phyloP scores from a whole-genome alignment of 768 basidiomycete species.

The Sistotremastrum suecicum region DNA sequence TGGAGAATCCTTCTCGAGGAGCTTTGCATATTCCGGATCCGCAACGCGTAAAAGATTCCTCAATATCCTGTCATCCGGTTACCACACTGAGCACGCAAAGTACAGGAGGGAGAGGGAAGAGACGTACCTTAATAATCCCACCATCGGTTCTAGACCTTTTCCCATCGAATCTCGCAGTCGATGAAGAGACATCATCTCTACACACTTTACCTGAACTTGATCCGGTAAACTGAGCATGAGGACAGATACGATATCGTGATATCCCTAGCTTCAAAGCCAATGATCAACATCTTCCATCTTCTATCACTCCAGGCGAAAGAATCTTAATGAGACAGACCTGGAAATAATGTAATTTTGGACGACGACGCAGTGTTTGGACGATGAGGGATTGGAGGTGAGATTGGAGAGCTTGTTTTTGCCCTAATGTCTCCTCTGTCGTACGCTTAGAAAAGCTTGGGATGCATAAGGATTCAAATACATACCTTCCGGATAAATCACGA shows the following conservation, averaged over 20 bases:
- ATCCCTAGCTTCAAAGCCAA: slow-evolving; percentile 40
- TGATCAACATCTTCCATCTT: too few relatives aligned
- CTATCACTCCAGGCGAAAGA: not conserved
- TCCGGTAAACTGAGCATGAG: slow-evolving; percentile 59
- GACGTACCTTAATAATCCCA: slow-evolving; percentile 58
- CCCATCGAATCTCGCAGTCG: slow-evolving; percentile 86
- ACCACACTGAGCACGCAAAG: slow-evolving; percentile 11
- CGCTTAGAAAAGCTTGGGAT: not conserved
- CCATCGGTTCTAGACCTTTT: slow-evolving; percentile 63
- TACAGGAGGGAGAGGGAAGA: not conserved
- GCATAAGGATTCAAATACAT: slow-evolving; percentile 12
- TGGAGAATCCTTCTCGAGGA: slow-evolving; percentile 61
- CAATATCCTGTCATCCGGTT: slow-evolving; percentile 37
- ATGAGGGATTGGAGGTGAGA: slow-evolving; percentile 55
- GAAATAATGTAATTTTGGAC: slow-evolving; percentile 69
- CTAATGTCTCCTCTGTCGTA: slow-evolving; percentile 8
- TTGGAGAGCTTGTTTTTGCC: slow-evolving; percentile 46
- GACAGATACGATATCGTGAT: slow-evolving; percentile 85
- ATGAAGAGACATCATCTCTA: slow-evolving; percentile 65
- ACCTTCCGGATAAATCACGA: slow-evolving; percentile 89
- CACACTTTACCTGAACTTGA: slow-evolving; percentile 39
- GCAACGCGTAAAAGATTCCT: slow-evolving; percentile 57
- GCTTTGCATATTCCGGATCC: slow-evolving; percentile 53
- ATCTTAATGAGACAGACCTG: slow-evolving; percentile 31
- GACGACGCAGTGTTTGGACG: slow-evolving; percentile 57